A percentile compares a stretch with the other conserved stretches of the same genome.
These are phyloP conservation scores for Modicella reniformis DNA, from an alignment of 371 early-diverging fungal species.

Conservation along the genomic window DNA sequence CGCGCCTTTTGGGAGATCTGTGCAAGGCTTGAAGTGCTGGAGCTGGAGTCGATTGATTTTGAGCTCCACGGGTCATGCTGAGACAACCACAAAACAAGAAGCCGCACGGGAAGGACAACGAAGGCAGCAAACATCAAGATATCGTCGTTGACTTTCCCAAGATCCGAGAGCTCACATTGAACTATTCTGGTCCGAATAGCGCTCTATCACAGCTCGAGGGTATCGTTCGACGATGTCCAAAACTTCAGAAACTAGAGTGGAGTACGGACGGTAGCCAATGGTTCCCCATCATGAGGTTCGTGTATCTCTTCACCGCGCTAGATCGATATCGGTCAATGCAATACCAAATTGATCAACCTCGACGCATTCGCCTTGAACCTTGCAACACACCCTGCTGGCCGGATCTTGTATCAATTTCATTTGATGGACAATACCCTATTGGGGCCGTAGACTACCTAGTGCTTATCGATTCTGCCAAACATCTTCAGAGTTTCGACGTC, in stretches of 20 bases:
- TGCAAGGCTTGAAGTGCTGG: neutral
- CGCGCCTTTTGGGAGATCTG: slow-evolving; percentile 14
- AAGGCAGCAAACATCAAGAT: neutral
- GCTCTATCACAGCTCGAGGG: neutral
- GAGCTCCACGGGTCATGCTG: neutral
- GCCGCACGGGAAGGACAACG: no score
- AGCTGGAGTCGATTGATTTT: neutral
- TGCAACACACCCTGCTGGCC: slow-evolving; percentile 7
- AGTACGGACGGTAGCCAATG: neutral
- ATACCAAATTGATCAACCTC: neutral
- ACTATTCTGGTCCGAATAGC: neutral
- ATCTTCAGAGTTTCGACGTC: no score
- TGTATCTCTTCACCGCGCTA: neutral
- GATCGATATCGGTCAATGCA: neutral
- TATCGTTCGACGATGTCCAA: slow-evolving; percentile 2
- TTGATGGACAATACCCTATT: no score
- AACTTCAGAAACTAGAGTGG: neutral
- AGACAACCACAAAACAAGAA: no score
- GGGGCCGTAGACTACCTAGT: no score
- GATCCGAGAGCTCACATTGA: neutral
- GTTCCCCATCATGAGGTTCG: neutral
- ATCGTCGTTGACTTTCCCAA: neutral
- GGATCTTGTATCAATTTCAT: neutral
- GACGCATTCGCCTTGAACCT: neutral
- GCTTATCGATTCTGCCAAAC: no score